These are phyloP conservation scores for Cryptosporidium ryanae DNA, from an alignment of 169 alveolate species.

Conservation along the genomic window DNA sequence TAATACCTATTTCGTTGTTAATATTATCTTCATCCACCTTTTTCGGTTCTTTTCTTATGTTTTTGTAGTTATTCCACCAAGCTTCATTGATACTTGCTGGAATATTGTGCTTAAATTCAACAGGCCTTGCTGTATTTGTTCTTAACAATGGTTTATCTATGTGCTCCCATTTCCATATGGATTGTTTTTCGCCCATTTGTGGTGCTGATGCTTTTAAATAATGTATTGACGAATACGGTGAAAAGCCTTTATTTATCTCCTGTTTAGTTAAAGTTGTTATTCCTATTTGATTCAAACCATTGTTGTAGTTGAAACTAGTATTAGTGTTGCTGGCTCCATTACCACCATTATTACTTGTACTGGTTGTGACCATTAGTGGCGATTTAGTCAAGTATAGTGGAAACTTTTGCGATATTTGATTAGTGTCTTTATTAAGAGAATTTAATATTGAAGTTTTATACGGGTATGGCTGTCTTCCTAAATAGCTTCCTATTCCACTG, in stretches of 20 bases:
- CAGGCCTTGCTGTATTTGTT: constrained; percentile 27
- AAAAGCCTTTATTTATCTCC: constrained; percentile 31
- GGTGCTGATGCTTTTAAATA: constrained; percentile 7
- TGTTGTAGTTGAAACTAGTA: background rate
- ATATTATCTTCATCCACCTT: background rate
- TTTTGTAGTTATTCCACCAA: constrained; percentile 62
- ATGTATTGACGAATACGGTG: constrained; percentile 71
- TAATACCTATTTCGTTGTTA: background rate
- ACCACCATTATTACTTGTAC: background rate
- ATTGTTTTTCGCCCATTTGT: background rate
- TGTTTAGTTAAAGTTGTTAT: background rate
- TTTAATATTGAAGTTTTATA: background rate
- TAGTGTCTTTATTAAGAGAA: background rate
- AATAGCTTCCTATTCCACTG: too few relatives aligned
- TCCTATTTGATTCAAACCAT: background rate
- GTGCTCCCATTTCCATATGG: constrained; percentile 61
- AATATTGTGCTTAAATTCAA: constrained; percentile 46
- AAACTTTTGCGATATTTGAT: background rate
- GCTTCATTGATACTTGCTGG: constrained; percentile 62
- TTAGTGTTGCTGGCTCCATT: background rate
- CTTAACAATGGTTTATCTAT: constrained; percentile 60
- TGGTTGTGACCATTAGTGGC: background rate
- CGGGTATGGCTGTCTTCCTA: background rate
- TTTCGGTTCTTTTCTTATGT: constrained; percentile 44
- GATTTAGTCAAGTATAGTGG: constrained; percentile 29